Conservation (phyloP, 2,329 filamentous ascomycete genomes). For the Epichloe sibirici region DNA sequence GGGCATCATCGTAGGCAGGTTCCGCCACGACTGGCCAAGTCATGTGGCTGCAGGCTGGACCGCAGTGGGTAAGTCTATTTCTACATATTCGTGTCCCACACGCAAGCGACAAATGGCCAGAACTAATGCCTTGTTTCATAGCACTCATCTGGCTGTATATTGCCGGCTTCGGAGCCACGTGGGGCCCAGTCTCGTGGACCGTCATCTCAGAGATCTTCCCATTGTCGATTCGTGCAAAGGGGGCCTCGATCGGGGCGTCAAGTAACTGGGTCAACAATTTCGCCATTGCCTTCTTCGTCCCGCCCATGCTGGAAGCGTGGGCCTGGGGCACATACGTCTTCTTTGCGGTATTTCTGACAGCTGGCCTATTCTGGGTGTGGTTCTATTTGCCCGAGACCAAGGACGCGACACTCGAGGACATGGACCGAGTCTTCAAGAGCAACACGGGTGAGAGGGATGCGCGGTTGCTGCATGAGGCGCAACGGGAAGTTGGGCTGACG, state of each 20-base stretch:
- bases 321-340: slow-evolving; percentile 43
- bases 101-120: too few relatives aligned
- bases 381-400: slow-evolving; percentile 44
- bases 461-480: slow-evolving; percentile 12
- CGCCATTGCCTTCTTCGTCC: slow-evolving; percentile 32
- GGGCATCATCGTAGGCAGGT: slow-evolving; percentile 28
- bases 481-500: slow-evolving; percentile 13
- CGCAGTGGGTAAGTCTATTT: slow-evolving; percentile 15
- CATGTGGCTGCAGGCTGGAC: slow-evolving; percentile 21
- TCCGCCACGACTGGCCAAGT: slow-evolving; percentile 22
- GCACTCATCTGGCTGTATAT: slow-evolving; percentile 35
- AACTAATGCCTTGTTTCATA: background rate
- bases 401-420: slow-evolving; percentile 38
- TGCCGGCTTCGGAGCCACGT: slow-evolving; percentile 30
- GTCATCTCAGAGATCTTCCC: slow-evolving; percentile 36
- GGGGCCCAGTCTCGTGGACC: slow-evolving; percentile 35
- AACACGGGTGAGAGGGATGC: slow-evolving; percentile 19
- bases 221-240: slow-evolving; percentile 19
- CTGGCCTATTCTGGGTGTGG: slow-evolving; percentile 35
- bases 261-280: slow-evolving; percentile 30
- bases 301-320: slow-evolving; percentile 25
- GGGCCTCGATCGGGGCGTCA: slow-evolving; percentile 19
- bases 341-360: slow-evolving; percentile 38
- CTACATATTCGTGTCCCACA: background rate
- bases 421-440: slow-evolving; percentile 38